Evolutionary conservation across 2,329 filamentous ascomycete genomes (phyloP), one percentile per base, ranked within the genome.

Genomic region (Albifimbria verrucaria): DNA sequence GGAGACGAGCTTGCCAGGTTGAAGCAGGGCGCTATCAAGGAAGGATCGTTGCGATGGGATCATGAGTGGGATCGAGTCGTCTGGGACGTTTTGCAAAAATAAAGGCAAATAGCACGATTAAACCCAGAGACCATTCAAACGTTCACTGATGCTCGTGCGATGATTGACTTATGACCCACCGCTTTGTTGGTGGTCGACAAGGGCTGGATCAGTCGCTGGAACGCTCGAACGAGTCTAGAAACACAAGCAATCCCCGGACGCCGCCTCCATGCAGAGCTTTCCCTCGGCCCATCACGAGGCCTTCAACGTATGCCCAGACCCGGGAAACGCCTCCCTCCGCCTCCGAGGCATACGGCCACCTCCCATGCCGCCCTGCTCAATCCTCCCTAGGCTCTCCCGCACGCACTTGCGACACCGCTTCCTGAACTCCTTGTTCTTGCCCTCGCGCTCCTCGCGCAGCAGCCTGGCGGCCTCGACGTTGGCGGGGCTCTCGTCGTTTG

Each of bases 401-500:
- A 96, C 91, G 65, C 89, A 91, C 67, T 83, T 85, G 65, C 92
- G 78, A 55, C 92, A 92, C 56, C 82, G 78, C 72, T 82, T 88
- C 72, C 90, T 83, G 67, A 96, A 99, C 49, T 92, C 90, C 66
- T 78, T 83, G 55, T 75, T 72, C 47, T 73, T 73, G 15, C 80
- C 80, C 57, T 81, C 79, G 53, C 75, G 72, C 65, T 96, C 90
- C 65, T 94, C 90, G 50, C 94, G 83, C 82, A 94, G 88, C 76
- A 97, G 73, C 55, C 89, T 83, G 11, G 93, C 94, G 3, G 94
- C 94, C 75, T 97, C 93, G 24, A 97, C 85, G 68, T 99, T 97
- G 48, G 94, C 94, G 0, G 94, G 91, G 62, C 88, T 93, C 78
- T 97, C 94, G 66, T 96, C 91, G 69, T 99, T 99, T 48, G 94